These are phyloP conservation scores for Flammula alnicola DNA, from an alignment of 1,284 basidiomycete genomes.

Conservation along the genomic window DNA sequence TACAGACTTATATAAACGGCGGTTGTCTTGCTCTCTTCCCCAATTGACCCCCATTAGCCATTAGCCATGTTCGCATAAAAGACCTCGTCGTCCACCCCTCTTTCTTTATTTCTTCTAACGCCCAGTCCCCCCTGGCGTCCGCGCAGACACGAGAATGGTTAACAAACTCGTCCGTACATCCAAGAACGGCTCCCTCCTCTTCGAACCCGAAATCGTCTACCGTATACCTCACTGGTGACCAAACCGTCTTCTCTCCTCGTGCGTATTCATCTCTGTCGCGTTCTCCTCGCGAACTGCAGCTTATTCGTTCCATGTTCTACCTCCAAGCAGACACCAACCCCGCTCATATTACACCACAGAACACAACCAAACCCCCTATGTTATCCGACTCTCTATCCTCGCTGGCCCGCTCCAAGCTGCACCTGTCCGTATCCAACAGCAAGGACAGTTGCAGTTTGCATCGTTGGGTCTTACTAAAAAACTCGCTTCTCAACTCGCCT, in stretches of 20 bases:
- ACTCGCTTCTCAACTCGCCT: conserved; percentile 67
- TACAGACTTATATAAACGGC: conserved; percentile 29
- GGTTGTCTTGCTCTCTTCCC: conserved; percentile 5
- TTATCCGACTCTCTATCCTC: conserved; percentile 56
- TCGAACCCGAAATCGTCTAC: conserved; percentile 83
- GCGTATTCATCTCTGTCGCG: conserved; percentile 16
- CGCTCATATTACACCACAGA: conserved; percentile 11
- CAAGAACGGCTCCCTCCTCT: conserved; percentile 82
- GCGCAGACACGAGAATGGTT: conserved; percentile 68
- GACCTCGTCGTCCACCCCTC: conserved; percentile 29
- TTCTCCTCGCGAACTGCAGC: conserved; percentile 10
- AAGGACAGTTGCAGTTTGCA: conserved; percentile 76
- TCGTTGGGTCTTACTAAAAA: conserved; percentile 86
- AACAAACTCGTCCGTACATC: conserved; percentile 77
- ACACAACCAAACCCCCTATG: conserved; percentile 40
- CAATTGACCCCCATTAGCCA: conserved; percentile 29
- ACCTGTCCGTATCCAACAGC: conserved; percentile 61
- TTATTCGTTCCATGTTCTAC: conserved; percentile 11
- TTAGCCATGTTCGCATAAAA: conserved; percentile 54
- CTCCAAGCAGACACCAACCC: conserved; percentile 13
- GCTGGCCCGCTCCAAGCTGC: conserved; percentile 77
- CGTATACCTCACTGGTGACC: conserved; percentile 58
- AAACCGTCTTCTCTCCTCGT: conserved; percentile 17
- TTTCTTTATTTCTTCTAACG: conserved; percentile 35
- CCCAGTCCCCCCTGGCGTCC: conserved; percentile 45